phyloP scores from a whole-genome alignment of 192 early-diverging fungal species.

The Linnemannia schmuckeri region DNA sequence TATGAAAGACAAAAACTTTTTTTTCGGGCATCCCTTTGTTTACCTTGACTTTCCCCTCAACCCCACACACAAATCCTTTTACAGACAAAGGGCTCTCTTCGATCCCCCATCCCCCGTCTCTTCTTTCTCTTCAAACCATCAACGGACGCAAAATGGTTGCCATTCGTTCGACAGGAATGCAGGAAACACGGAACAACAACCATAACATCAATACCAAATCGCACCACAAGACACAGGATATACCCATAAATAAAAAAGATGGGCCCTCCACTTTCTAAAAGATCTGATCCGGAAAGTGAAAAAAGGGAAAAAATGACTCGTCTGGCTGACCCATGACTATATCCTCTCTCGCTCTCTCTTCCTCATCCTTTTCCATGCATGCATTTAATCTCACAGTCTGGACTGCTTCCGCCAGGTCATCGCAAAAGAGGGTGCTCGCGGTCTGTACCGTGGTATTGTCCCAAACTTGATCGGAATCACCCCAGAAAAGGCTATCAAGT shows the following conservation, averaged over 20 bases:
- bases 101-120: neutral
- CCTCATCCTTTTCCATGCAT: neutral
- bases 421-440: constrained; percentile 57
- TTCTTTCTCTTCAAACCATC: neutral
- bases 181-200: neutral
- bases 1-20: neutral
- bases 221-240: neutral
- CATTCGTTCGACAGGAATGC: neutral
- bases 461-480: constrained; percentile 67
- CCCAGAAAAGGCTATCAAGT: constrained; percentile 72
- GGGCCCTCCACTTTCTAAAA: neutral
- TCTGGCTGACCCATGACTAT: neutral
- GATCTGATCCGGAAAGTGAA: neutral
- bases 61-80: neutral
- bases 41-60: neutral
- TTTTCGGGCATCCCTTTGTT: neutral
- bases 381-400: constrained; percentile 12
- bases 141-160: neutral
- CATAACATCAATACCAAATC: neutral
- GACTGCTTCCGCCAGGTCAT: constrained; percentile 60
- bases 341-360: neutral
- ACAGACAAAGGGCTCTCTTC: neutral
- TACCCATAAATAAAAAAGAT: neutral
- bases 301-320: constrained; percentile 1
- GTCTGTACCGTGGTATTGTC: constrained; percentile 63